Evolutionary conservation across 192 early-diverging fungal genomes (phyloP), one percentile per base, ranked within the genome.

Genomic region (Podila horticola): DNA sequence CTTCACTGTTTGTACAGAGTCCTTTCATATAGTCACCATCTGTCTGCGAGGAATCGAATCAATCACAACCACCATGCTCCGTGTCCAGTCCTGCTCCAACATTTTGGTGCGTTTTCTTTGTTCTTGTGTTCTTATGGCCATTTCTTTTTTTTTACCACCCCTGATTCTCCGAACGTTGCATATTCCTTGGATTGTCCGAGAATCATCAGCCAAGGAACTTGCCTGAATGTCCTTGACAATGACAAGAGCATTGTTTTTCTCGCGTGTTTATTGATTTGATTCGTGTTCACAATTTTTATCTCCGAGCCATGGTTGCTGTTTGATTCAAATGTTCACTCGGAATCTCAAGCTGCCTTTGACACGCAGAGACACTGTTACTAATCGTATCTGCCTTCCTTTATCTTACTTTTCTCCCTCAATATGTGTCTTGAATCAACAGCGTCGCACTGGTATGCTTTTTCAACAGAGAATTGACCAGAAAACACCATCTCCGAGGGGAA

Each of bases 61-160:
- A 26, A 51, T 41, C 17, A 6, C 22, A 3, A 29, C 57, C 69
- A 45, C 62, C 24, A 81, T 81, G 77, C 49, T 81, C 71, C 71
- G 77, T 52, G 49, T 81, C 62, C 71, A 81, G 67, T 72, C 76
- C 34, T 72, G 70, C 65, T 61, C 69, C 59, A 81, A 81, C 71
- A 64, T 73, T 71, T 65, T 81, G 77, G 77, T 81, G 67, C 77
- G 71, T 73, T 22, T 22, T 13, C 26, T 34, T 30, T 19, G 30
- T 22, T 41, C 34, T 34, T 31, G 33, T 57, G 34, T 36, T 33
- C 48, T 22, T 36, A 26, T 45, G 41, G 41, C 15, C 30, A 6
- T 8, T 61, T 34, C 20, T 11, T n/a, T 4, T 7, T 24, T 55
- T 60, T 28, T 59, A 19, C 13, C 64, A 30, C 9, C 8, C 50